A percentile compares a stretch with the other conserved stretches of the same genome.
phyloP scores from a whole-genome alignment of 768 basidiomycete species.

The Butyriboletus loyo region DNA sequence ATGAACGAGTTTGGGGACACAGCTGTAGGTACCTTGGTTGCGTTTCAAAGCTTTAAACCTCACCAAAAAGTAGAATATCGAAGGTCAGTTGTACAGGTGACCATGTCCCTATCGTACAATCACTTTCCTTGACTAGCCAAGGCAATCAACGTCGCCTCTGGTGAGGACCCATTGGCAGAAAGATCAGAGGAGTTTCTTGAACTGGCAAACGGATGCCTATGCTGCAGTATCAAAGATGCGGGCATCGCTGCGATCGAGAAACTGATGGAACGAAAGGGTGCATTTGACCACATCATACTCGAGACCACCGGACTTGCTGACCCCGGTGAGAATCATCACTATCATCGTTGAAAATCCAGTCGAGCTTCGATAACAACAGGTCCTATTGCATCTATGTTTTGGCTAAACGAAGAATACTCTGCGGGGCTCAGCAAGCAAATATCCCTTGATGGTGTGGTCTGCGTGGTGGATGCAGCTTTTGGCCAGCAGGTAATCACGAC shows the following conservation, averaged over 20 bases:
- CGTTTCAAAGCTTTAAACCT: slow-evolving; percentile 14
- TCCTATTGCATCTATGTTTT: slow-evolving; percentile 85
- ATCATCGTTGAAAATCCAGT: neutral
- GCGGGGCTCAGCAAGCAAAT: slow-evolving; percentile 68
- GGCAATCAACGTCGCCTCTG: slow-evolving; percentile 77
- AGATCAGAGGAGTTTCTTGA: slow-evolving; percentile 86
- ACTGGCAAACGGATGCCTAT: slow-evolving; percentile 94
- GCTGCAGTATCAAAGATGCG: slow-evolving; percentile 94
- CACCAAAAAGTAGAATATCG: slow-evolving; percentile 66
- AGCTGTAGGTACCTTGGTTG: slow-evolving; percentile 51
- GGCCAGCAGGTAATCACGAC: slow-evolving; percentile 50
- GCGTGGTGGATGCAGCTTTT: slow-evolving; percentile 88
- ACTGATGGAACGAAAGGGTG: slow-evolving; percentile 80
- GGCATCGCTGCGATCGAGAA: slow-evolving; percentile 94
- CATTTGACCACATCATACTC: slow-evolving; percentile 92
- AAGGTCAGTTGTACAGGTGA: slow-evolving; percentile 51
- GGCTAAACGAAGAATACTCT: slow-evolving; percentile 82
- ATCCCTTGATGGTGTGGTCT: slow-evolving; percentile 83
- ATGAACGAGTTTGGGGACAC: slow-evolving; percentile 99
- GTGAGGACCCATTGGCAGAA: slow-evolving; percentile 57
- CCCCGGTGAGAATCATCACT: slow-evolving; percentile 55
- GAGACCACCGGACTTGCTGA: slow-evolving; percentile 97
- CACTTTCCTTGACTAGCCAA: slow-evolving; percentile 52
- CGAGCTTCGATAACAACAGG: slow-evolving; percentile 38
- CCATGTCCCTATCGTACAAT: neutral